Evolutionary conservation across 768 basidiomycete genomes (phyloP).

Genomic region (Jaapia argillacea): DNA sequence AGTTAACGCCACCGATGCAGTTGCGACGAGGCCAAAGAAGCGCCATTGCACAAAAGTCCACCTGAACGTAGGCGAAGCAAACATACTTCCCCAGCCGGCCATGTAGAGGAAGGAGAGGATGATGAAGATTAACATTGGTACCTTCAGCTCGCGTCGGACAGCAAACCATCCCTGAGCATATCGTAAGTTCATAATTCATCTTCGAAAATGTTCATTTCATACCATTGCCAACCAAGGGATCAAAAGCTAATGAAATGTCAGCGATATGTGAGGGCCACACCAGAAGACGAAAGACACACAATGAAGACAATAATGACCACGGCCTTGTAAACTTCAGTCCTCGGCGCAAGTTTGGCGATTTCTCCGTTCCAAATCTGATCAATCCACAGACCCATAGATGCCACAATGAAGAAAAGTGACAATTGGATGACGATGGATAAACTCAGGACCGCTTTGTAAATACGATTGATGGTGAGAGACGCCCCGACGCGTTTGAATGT

Average conservation of each 20-base stretch:
- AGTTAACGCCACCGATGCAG: slow-evolving; percentile 47
- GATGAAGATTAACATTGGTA: slow-evolving; percentile 56
- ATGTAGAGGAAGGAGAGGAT: slow-evolving; percentile 50
- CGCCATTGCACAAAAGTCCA: slow-evolving; percentile 69
- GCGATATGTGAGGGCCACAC: slow-evolving; percentile 1
- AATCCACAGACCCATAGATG: slow-evolving; percentile 64
- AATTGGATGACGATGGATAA: slow-evolving; percentile 68
- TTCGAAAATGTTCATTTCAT: too few relatives aligned
- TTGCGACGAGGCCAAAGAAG: slow-evolving; percentile 61
- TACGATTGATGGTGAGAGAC: slow-evolving; percentile 57
- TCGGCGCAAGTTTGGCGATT: slow-evolving; percentile 42
- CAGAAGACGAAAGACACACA: slow-evolving; percentile 30
- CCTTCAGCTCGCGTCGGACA: slow-evolving; percentile 53
- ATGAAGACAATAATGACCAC: slow-evolving; percentile 44
- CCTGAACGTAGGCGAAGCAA: slow-evolving; percentile 60
- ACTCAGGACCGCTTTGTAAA: slow-evolving; percentile 63
- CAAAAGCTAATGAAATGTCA: slow-evolving; percentile 32
- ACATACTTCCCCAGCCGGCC: slow-evolving; percentile 63
- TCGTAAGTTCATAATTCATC: too few relatives aligned
- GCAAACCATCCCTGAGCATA: slow-evolving; percentile 71
- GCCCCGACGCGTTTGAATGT: slow-evolving; percentile 84
- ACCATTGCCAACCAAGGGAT: slow-evolving; percentile 63
- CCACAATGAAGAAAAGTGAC: slow-evolving; percentile 68
- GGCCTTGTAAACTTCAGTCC: slow-evolving; percentile 40
- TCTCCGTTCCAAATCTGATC: slow-evolving; percentile 64